Conservation (phyloP, 139 green algal species). For the Choricystis sp. region DNA sequence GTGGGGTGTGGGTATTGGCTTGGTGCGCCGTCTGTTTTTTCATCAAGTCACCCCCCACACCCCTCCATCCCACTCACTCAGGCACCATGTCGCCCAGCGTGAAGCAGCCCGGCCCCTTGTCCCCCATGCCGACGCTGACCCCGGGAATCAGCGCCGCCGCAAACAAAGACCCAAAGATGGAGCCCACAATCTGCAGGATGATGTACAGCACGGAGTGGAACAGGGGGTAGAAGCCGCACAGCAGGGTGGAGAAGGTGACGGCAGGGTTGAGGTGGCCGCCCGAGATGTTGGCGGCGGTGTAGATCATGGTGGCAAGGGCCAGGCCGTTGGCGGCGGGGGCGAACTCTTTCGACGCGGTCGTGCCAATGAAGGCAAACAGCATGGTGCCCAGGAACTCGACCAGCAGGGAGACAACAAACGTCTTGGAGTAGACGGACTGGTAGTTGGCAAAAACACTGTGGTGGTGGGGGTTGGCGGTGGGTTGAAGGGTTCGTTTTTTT, state of each 20-base stretch:
- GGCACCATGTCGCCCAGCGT: slow-evolving; percentile 1
- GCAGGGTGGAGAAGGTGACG: slow-evolving; percentile 6
- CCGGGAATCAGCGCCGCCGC: slow-evolving; percentile 5
- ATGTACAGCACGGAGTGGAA: slow-evolving; percentile 13
- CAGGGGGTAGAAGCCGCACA: slow-evolving; percentile 15
- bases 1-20: too few species aligned
- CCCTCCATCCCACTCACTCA: too few species aligned
- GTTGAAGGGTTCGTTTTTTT: background rate
- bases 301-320: slow-evolving; percentile 4
- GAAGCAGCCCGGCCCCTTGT: slow-evolving; percentile 13
- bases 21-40: too few species aligned
- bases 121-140: slow-evolving; percentile 5
- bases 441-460: slow-evolving; percentile 3
- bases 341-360: background rate
- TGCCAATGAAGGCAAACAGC: slow-evolving; percentile 7
- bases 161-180: slow-evolving; percentile 6
- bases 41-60: too few species aligned
- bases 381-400: slow-evolving; percentile 4
- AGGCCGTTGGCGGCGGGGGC: slow-evolving; percentile 3
- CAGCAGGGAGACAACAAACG: slow-evolving; percentile 1
- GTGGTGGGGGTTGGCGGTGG: background rate
- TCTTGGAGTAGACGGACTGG: background rate
- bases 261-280: slow-evolving; percentile 21
- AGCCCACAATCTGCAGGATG: slow-evolving; percentile 11
- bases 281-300: slow-evolving; percentile 9